These are phyloP conservation scores for Periconia macrospinosa DNA, from an alignment of 2,329 filamentous ascomycete species.

Conservation along the genomic window DNA sequence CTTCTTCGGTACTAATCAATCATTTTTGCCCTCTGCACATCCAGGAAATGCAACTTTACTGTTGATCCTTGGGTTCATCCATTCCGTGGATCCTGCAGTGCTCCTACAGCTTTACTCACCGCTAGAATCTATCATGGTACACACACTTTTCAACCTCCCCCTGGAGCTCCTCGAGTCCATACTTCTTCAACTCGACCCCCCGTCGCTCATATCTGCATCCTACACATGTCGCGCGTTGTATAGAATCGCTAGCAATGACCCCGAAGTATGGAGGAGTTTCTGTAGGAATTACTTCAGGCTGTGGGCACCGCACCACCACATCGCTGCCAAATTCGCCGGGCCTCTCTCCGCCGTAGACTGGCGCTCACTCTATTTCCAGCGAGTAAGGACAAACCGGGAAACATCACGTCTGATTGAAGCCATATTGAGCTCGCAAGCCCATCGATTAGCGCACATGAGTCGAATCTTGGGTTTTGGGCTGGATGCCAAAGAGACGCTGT, in stretches of 20 bases:
- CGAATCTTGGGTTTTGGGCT: slow-evolving; percentile 74
- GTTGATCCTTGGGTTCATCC: too few species aligned
- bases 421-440: slow-evolving; percentile 70
- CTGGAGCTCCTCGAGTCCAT: slow-evolving; percentile 86
- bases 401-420: slow-evolving; percentile 57
- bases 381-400: slow-evolving; percentile 36
- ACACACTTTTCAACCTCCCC: slow-evolving; percentile 56
- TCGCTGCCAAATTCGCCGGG: slow-evolving; percentile 38
- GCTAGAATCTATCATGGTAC: slow-evolving; percentile 12
- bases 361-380: slow-evolving; percentile 58
- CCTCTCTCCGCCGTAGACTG: slow-evolving; percentile 67
- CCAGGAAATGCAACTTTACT: too few species aligned
- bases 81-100: too few species aligned
- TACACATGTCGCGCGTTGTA: slow-evolving; percentile 65
- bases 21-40: too few species aligned
- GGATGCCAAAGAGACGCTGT: slow-evolving; percentile 83
- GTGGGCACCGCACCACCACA: slow-evolving; percentile 63
- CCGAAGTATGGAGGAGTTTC: slow-evolving; percentile 77
- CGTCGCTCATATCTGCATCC: slow-evolving; percentile 57
- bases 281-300: slow-evolving; percentile 70
- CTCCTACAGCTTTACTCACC: not conserved
- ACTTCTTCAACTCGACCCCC: slow-evolving; percentile 62
- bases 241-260: slow-evolving; percentile 67
- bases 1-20: too few species aligned
- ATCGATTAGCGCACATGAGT: slow-evolving; percentile 70